Evolutionary conservation across 2,329 filamentous ascomycete species (phyloP), one percentile per base, ranked within the genome.

Genomic region (Fusarium albosuccineum): DNA sequence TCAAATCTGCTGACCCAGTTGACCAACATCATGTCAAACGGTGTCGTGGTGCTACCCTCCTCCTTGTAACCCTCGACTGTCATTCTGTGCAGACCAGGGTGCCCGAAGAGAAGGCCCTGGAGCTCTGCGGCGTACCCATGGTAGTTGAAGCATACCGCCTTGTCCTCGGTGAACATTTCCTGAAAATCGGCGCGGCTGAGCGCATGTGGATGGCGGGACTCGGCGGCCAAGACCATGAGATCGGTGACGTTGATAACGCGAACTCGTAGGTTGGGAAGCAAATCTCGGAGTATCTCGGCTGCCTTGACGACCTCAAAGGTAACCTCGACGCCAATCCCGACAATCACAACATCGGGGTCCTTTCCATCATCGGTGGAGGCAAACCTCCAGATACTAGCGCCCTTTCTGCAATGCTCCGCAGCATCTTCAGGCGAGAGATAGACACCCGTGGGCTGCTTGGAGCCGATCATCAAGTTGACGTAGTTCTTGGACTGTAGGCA

Each of bases 1-100:
- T 91, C 83, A 67, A 85, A 91, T 41, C 88, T 79, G 16, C 83
- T 88, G 2, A 89, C 86, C 17, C 79, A 70, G 70, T 92, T 91
- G 5, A 85, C 75, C 2, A 91, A 79, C 87, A 91, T 88, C 89
- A 91, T 91, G 70, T 91, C 86, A 68, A 91, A 91, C 2, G 89
- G 89, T 3, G 88, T 91, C 0, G 88, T 91, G 1, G 89, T 91
- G 53, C 82, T 87, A 0, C 88, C 89, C 74, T 91, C 89, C 71
- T 91, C 89, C 27, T 82, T 83, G 67, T 91, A 91, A 5, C 85
- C 87, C 13, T 82, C 83, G 8, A 91, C 84, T 0, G 76, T 82
- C 62, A 89, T 82, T 3, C 87, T 81, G 6, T 86, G 80, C 14
- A 86, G 69, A 9, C 79, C 77, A 0, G 81, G 81, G 1, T 88